A percentile compares a stretch with the other conserved stretches of the same genome.
phyloP scores from a whole-genome alignment of 768 basidiomycete species.

The Tylopilus sp. region DNA sequence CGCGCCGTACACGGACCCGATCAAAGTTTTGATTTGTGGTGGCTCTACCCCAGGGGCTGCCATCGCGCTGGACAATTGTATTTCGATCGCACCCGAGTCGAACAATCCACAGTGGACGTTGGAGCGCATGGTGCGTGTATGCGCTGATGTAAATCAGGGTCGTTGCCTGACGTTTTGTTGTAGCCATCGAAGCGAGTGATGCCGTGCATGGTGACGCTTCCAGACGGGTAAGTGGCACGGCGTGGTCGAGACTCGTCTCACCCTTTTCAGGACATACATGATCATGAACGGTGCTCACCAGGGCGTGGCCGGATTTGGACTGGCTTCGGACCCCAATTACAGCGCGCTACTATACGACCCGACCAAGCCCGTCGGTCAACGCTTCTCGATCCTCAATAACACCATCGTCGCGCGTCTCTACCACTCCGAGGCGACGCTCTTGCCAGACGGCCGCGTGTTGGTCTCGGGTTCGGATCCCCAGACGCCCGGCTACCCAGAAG shows the following conservation, averaged over 20 bases:
- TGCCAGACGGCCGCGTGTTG: constrained; percentile 72
- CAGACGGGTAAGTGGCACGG: constrained; percentile 31
- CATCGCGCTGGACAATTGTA: constrained; percentile 63
- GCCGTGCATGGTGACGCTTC: constrained; percentile 69
- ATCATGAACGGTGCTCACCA: constrained; percentile 73
- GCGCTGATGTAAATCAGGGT: not conserved
- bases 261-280: constrained; percentile 61
- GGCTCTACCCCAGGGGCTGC: constrained; percentile 60
- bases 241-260: not conserved
- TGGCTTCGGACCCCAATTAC: constrained; percentile 60
- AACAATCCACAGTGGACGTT: constrained; percentile 63
- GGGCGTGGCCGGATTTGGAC: constrained; percentile 72
- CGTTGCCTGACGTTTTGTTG: not conserved
- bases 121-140: constrained; percentile 68
- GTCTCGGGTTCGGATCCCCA: constrained; percentile 76
- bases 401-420: constrained; percentile 76
- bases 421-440: constrained; percentile 72
- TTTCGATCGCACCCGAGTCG: constrained; percentile 63
- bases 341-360: constrained; percentile 72
- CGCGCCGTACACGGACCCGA: constrained; percentile 70
- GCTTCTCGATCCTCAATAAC: constrained; percentile 61
- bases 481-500: constrained; percentile 59
- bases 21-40: constrained; percentile 71
- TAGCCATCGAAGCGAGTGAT: constrained; percentile 74
- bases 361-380: constrained; percentile 49